A percentile compares a stretch with the other conserved stretches of the same genome.
phyloP scores from a whole-genome alignment of 768 basidiomycete genomes.

The Boletus edulis region DNA sequence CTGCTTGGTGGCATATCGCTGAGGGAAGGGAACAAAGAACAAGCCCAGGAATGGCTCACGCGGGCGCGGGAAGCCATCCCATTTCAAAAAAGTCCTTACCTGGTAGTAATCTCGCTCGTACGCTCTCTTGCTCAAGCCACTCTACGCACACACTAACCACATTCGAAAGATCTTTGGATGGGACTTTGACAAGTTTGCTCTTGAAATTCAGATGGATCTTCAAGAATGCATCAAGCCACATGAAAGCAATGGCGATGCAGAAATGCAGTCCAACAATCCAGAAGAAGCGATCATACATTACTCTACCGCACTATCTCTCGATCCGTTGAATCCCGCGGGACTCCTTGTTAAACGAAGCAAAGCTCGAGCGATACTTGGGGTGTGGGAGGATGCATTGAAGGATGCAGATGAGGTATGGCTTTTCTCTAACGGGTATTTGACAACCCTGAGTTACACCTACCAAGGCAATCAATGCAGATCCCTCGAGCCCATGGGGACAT shows the following conservation, averaged over 20 bases:
- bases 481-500: neutral
- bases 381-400: neutral
- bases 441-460: neutral
- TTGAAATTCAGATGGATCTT: neutral
- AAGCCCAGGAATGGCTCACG: too few relatives aligned
- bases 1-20: neutral
- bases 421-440: neutral
- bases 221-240: neutral
- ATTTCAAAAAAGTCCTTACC: too few relatives aligned
- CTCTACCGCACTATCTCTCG: slow-evolving; percentile 8
- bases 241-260: neutral
- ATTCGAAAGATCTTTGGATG: slow-evolving; percentile 7
- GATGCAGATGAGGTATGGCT: slow-evolving; percentile 2
- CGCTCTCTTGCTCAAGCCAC: neutral
- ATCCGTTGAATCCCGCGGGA: neutral
- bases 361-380: neutral
- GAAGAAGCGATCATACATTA: slow-evolving; percentile 3
- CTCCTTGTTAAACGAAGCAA: slow-evolving; percentile 13
- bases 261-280: neutral
- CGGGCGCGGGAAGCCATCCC: too few relatives aligned
- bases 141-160: neutral
- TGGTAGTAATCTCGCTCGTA: too few relatives aligned
- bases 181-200: slow-evolving; percentile 2
- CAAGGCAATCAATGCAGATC: neutral
- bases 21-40: too few relatives aligned